phyloP scores from a whole-genome alignment of 2,329 filamentous ascomycete species.

The Boeremia exigua region DNA sequence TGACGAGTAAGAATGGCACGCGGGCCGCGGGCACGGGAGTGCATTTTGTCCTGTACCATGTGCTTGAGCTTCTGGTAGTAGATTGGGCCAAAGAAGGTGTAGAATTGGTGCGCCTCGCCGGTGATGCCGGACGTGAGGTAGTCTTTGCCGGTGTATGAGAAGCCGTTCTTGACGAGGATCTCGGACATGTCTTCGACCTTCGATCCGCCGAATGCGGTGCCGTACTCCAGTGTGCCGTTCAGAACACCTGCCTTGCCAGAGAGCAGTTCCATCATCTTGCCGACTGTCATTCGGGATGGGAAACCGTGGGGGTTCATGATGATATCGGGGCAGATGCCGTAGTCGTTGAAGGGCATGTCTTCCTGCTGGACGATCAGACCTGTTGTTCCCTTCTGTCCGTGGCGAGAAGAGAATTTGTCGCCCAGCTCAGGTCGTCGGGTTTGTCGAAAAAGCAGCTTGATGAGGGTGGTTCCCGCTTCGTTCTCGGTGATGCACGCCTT shows the following conservation, averaged over 20 bases:
- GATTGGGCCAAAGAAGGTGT: constrained; percentile 98
- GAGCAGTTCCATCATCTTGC: constrained; percentile 94
- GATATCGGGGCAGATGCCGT: constrained; percentile 91
- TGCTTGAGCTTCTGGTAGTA: constrained; percentile 99
- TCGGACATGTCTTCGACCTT: constrained; percentile 89
- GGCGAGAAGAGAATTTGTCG: constrained; percentile 98
- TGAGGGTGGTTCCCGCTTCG: constrained; percentile 79
- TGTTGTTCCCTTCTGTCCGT: constrained; percentile 97
- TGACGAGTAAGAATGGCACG: constrained; percentile 91
- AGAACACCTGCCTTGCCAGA: constrained; percentile 93
- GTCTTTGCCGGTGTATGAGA: constrained; percentile 96
- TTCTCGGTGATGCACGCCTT: constrained; percentile 94
- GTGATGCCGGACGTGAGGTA: constrained; percentile 95
- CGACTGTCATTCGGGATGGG: constrained; percentile 98
- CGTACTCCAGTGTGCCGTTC: constrained; percentile 84
- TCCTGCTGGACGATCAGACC: constrained; percentile 96
- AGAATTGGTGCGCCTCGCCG: constrained; percentile 89
- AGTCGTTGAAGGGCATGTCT: constrained; percentile 94
- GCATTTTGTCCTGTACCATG: constrained; percentile 99
- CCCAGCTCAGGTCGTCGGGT: constrained; percentile 93
- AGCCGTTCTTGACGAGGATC: constrained; percentile 84
- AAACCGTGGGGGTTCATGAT: constrained; percentile 99
- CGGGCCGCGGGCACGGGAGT: constrained; percentile 88
- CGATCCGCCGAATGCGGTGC: constrained; percentile 83
- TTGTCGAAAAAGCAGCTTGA: constrained; percentile 97